Base-by-base conservation (phyloP, 331 rosid species). In the Acacia pycnantha region DNA sequence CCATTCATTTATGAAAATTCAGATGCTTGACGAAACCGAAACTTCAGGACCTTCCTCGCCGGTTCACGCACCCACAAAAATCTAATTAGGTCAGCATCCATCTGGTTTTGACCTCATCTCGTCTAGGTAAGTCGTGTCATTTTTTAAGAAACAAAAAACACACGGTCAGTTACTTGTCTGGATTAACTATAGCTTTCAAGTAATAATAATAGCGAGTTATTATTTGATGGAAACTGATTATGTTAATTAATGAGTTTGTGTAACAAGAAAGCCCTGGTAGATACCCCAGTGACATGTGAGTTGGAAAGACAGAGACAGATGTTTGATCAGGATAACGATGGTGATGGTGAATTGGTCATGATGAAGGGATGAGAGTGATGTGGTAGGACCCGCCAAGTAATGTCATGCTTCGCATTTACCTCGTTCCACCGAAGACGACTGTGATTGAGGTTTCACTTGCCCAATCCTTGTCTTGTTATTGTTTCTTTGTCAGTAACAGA, bases 351-450 rank as follows among this genome's bases (percentile, higher is more conserved):
- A n/a, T n/a, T n/a, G n/a, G n/a, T n/a, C n/a, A n/a, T n/a, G n/a
- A n/a, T 84, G 74, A 72, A 72, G 71, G 73, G 87, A 53, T 47
- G 95, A 90, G 77, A 81, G 85, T 77, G 91, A 92, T 82, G 1
- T 83, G 0, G 76, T 43, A 75, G 90, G 95, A 79, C 82, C 97
- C 89, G 85, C 81, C 35, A 68, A 88, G 85, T 92, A 71, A 92
- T 83, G 79, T 51, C 75, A 51, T 50, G 80, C 80, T 76, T 76
- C 13, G 12, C 77, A 85, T 84, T 84, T 88, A 86, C 89, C 91
- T 78, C 86, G 87, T 73, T 67, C 84, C 69, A 73, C 61, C 47
- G 3, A 24, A 85, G 46, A 78, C 47, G 62, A 54, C 75, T 40
- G 65, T 21, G 13, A 71, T 66, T 71, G 2, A 46, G 78, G 72